Base-by-base conservation (phyloP, 169 alveolate species). In the Toxoplasma gondii region DNA sequence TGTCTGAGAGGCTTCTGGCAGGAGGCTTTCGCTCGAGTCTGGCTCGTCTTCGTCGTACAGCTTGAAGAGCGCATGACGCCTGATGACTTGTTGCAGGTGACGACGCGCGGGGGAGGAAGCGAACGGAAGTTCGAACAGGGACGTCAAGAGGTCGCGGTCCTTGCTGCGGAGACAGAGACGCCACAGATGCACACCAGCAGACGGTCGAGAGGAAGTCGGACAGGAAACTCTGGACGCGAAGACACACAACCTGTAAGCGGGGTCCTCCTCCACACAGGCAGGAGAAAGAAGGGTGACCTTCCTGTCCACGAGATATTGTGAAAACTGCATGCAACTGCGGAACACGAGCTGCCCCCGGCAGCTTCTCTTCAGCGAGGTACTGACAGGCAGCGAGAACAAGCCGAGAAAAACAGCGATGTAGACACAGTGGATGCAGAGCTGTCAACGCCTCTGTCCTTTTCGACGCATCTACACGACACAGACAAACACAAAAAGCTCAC, bases 21-120 rank as follows among this genome's bases (percentile, higher is more conserved):
- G 29, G n/a, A 4, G 74, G 7, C 74, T 16, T 27, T 64, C 74
- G 1, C 74, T 64, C 29, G 74, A 16, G 74, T 12, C 7, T 1
- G 22, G 7, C 74, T 19, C 31, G n/a, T 16, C 74, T 19, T 82
- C 64, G 90, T 82, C 90, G 64, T 24, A 82, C 34, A 82, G 90
- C 90, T 82, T 82, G 67, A 82, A 82, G 27, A 82, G 69, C 19
- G 90, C 90, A 38, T 39, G 39, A n/a, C 90, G 53, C 4, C 19
- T 43, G 90, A 82, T 31, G 17, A 49, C 41, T 5, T 43, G 12
- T 22, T 43, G 90, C 9, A 82, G 90, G 29, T 24, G 38, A 1
- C 27, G 64, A 10, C 64, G 54, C 39, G 69, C 38, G 10, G 90
- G 90, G 4, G 90, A 82, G 90, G 90, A 82, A 36, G 41, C 64